Conservation (phyloP, 306 rosid species). For the Casuarina glauca region DNA sequence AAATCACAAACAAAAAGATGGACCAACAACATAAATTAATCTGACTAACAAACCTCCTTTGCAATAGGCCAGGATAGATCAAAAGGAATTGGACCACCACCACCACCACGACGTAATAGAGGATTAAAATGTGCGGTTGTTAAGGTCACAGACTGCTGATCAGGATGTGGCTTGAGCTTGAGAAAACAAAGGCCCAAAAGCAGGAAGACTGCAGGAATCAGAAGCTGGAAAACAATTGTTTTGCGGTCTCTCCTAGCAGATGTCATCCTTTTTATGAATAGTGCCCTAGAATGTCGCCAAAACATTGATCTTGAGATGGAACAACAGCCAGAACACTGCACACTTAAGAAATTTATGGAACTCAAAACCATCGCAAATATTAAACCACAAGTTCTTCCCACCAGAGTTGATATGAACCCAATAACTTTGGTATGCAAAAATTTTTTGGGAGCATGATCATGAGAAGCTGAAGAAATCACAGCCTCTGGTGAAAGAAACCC, state of each 20-base stretch:
- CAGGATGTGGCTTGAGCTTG: conserved; percentile 98
- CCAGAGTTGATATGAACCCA: conserved; percentile 52
- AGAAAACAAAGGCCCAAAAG: conserved; percentile 84
- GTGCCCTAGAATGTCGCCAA: conserved; percentile 87
- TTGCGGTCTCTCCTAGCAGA: conserved; percentile 91
- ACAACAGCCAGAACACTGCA: conserved; percentile 76
- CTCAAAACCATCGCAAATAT: conserved; percentile 52
- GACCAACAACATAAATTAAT: conserved; percentile 15
- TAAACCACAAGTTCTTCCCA: conserved; percentile 65
- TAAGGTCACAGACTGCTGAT: conserved; percentile 71
- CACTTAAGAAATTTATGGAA: conserved; percentile 52
- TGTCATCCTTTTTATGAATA: conserved; percentile 78
- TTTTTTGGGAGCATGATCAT: conserved; percentile 43
- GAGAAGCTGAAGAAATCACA: conserved; percentile 47
- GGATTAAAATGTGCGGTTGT: conserved; percentile 92
- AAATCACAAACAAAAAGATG: conserved; percentile 4
- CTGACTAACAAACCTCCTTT: conserved; percentile 64
- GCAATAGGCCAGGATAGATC: conserved; percentile 75
- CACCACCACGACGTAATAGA: conserved; percentile 81
- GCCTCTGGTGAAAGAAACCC: conserved; percentile 35
- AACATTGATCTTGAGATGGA: conserved; percentile 67
- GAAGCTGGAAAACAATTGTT: conserved; percentile 87
- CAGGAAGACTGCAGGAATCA: conserved; percentile 86
- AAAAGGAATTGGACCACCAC: conserved; percentile 96
- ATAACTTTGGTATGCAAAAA: conserved; percentile 34